These are phyloP conservation scores for Fusarium buharicum DNA, from an alignment of 2,329 filamentous ascomycete species.

Conservation along the genomic window DNA sequence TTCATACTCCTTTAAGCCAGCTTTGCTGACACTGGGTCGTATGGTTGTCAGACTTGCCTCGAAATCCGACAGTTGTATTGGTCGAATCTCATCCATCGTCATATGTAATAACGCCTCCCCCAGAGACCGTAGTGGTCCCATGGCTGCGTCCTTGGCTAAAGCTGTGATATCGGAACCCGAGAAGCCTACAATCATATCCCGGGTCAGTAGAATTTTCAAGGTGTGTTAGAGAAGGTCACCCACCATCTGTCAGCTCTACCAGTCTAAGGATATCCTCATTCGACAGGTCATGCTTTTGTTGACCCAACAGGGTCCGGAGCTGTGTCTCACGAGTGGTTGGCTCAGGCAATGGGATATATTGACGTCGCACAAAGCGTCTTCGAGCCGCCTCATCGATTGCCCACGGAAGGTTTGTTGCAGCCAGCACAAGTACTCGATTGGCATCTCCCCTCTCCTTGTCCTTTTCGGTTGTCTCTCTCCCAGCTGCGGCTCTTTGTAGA, in stretches of 20 bases:
- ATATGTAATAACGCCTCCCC: slow-evolving; percentile 91
- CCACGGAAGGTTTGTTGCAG: slow-evolving; percentile 96
- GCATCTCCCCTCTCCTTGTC: slow-evolving; percentile 81
- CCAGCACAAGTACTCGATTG: slow-evolving; percentile 88
- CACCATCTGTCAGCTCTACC: slow-evolving; percentile 86
- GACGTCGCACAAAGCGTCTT: slow-evolving; percentile 87
- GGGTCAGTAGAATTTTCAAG: slow-evolving; percentile 10
- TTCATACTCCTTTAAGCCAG: slow-evolving; percentile 88
- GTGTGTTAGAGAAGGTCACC: slow-evolving; percentile 41
- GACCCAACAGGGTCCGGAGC: slow-evolving; percentile 79
- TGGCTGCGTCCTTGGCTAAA: slow-evolving; percentile 95
- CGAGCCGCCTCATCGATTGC: slow-evolving; percentile 96
- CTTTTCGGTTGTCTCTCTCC: slow-evolving; percentile 74
- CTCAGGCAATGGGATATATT: slow-evolving; percentile 96
- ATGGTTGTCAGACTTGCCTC: slow-evolving; percentile 85
- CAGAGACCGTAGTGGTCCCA: slow-evolving; percentile 91
- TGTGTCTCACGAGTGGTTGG: slow-evolving; percentile 82
- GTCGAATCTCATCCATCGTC: slow-evolving; percentile 92
- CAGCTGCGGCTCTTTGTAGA: slow-evolving; percentile 89
- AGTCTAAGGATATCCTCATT: slow-evolving; percentile 77
- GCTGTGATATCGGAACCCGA: slow-evolving; percentile 97
- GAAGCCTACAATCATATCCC: slow-evolving; percentile 72
- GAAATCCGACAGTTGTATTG: slow-evolving; percentile 86
- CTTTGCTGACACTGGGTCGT: slow-evolving; percentile 86
- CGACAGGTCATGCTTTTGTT: slow-evolving; percentile 85